Base-by-base conservation (phyloP, 768 basidiomycete species). In the Tulasnella sp. region DNA sequence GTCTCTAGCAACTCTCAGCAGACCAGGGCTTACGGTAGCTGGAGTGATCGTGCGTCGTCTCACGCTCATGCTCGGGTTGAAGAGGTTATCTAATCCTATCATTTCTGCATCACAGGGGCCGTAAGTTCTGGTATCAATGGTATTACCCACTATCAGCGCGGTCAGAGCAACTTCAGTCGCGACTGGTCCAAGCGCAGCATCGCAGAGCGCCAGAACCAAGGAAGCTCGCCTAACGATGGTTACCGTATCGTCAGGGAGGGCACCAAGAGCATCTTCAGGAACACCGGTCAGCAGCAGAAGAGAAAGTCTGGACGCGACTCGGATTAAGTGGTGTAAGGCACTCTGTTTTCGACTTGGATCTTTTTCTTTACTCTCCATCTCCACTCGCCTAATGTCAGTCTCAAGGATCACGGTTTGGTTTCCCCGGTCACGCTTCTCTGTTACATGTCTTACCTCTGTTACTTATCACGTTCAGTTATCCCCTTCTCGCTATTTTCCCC, bases 11-110 rank as follows among this genome's bases (percentile, higher is more conserved):
- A n/a, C n/a, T n/a, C n/a, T n/a, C n/a, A 74, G 61, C 73, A 78
- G n/a, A 44, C 35, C 72, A 79, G 85, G 48, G 88, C 89, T 39
- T 92, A 91, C 80, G 79, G 81, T 2, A 85, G 87, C 79, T 91
- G 90, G 90, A 82, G 89, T 3, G 82, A 84, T 75, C 85, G 88
- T 88, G 84, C 73, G 85, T 76, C 29, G 26, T 35, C 4, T 20
- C 32, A 23, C 16, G 81, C n/a, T 10, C 16, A 44, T 55, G 61
- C 73, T 13, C 72, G 26, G 51, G 18, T 61, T n/a, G 35, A 20
- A 57, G 35, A 32, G 18, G 32, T 67, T 70, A 61, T 77, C 32
- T 4, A 2, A 48, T 23, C n/a, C n/a, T n/a, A n/a, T n/a, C n/a
- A n/a, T 15, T 26, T 67, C 16, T 9, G n/a, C 42, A 72, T 88